These are phyloP conservation scores for Gilbertella persicaria DNA, from an alignment of 371 early-diverging fungal species.

Conservation along the genomic window DNA sequence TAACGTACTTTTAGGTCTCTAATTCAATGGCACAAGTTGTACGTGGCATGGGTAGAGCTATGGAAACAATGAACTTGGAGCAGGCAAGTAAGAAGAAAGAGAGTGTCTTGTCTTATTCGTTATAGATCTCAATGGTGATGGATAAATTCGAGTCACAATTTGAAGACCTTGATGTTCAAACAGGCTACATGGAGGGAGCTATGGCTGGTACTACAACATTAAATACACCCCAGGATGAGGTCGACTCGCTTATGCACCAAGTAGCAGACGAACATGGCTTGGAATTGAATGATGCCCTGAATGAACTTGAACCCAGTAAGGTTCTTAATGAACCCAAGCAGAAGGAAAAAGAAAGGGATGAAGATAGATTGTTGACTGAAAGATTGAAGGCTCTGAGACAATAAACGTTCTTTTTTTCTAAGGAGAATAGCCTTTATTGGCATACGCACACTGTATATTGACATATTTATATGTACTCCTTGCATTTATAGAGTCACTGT, in stretches of 20 bases:
- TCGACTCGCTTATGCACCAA: constrained; percentile 89
- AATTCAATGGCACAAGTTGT: constrained; percentile 84
- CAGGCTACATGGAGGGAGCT: constrained; percentile 88
- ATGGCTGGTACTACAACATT: constrained; percentile 86
- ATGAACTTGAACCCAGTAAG: constrained; percentile 53
- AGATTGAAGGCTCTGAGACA: constrained; percentile 40
- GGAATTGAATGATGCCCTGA: constrained; percentile 71
- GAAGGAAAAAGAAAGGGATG: constrained; percentile 29
- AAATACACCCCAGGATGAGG: constrained; percentile 85
- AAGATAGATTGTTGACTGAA: constrained; percentile 32
- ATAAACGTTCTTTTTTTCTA: constrained; percentile 10
- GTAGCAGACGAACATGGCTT: constrained; percentile 95
- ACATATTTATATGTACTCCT: not conserved
- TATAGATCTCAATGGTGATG: constrained; percentile 88
- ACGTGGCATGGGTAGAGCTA: constrained; percentile 89
- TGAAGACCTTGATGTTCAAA: constrained; percentile 94
- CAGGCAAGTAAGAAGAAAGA: constrained; percentile 49
- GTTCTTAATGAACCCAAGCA: constrained; percentile 22
- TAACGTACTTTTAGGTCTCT: constrained; percentile 49
- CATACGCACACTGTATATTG: not conserved
- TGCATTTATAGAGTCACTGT: not conserved
- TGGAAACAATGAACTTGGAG: constrained; percentile 93
- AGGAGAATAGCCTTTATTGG: not conserved
- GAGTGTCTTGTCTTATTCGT: not conserved
- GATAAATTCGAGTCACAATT: constrained; percentile 93